Evolutionary conservation across 2,329 filamentous ascomycete species (phyloP), one percentile per base, ranked within the genome.

Genomic region (Nemania abortiva): DNA sequence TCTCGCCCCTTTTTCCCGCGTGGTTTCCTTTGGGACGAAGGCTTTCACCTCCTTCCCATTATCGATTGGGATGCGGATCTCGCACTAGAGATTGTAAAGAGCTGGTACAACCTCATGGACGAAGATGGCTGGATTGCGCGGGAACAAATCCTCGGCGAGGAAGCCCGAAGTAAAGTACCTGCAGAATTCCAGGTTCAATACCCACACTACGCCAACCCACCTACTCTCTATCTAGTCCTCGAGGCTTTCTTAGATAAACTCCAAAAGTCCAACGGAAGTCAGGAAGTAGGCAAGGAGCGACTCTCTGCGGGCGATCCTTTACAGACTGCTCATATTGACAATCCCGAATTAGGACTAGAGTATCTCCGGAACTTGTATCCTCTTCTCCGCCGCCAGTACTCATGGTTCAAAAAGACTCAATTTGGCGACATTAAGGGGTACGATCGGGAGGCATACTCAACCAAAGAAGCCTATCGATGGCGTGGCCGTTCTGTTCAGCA

Each of bases 21-120:
- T 70, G 96, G 96, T 0, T 99, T 99, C 79, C 86, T 98, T 3
- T 99, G 96, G 96, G 96, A 99, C 76, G 96, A 99, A 80, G 96
- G 96, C 0, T 99, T 98, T 82, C 96, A 99, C 77, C 85, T 99
- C 42, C 84, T 97, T 56, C 95, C 95, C 1, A 91, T 99, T 63
- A 88, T 94, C 22, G 95, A 99, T 73, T 99, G 95, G 92, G 96
- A 99, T 78, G 89, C 94, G 61, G 95, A 98, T 77, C 86, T 98
- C 60, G 90, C 93, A 2, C 83, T 92, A 34, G 94, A 98, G 71
- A 94, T 99, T 72, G 88, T 98, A 70, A 93, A 92, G 82, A 97
- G 93, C 81, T 99, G 96, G 96, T 97, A 97, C 83, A 94, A 91
- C 72, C 88, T 97, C 20, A 97, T 98, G 88, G 96, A 99, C 73